Percentiles rank a stretch among this genome's conserved stretches.
phyloP scores from a whole-genome alignment of 2,329 filamentous ascomycete species.

The Cercospora zeina region DNA sequence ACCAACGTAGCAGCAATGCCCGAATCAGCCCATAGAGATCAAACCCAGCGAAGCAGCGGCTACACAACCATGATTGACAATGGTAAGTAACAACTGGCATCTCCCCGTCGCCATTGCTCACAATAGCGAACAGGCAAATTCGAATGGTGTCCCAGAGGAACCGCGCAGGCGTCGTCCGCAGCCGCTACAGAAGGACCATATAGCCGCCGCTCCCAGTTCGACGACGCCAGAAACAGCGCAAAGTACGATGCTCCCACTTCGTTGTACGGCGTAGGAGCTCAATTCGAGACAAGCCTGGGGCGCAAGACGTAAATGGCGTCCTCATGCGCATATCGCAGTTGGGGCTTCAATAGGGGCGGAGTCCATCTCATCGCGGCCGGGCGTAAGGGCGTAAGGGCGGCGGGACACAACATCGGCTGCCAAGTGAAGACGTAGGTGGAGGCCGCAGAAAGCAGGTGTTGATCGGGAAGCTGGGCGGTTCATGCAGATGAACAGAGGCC shows the following conservation, averaged over 20 bases:
- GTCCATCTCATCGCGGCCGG: background rate
- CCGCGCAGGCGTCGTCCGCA: background rate
- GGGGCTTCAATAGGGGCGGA: background rate
- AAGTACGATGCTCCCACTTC: background rate
- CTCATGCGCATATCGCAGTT: background rate
- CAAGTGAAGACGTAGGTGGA: background rate
- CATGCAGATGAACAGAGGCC: background rate
- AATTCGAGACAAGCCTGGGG: background rate
- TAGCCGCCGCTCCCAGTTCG: background rate
- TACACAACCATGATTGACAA: background rate
- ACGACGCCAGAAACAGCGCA: background rate
- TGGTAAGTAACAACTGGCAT: background rate
- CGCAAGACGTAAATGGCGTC: background rate
- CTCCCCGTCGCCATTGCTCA: background rate
- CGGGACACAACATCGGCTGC: background rate
- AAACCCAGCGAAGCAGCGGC: background rate
- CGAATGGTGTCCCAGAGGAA: background rate
- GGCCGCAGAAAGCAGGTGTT: background rate
- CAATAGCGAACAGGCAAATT: background rate
- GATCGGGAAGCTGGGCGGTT: background rate
- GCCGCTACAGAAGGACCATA: background rate
- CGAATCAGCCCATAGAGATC: background rate
- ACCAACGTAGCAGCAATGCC: background rate
- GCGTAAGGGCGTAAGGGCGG: background rate
- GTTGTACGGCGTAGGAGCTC: background rate